Conservation (phyloP, 1,139 yeast species). For the Geotrichum reessii region DNA sequence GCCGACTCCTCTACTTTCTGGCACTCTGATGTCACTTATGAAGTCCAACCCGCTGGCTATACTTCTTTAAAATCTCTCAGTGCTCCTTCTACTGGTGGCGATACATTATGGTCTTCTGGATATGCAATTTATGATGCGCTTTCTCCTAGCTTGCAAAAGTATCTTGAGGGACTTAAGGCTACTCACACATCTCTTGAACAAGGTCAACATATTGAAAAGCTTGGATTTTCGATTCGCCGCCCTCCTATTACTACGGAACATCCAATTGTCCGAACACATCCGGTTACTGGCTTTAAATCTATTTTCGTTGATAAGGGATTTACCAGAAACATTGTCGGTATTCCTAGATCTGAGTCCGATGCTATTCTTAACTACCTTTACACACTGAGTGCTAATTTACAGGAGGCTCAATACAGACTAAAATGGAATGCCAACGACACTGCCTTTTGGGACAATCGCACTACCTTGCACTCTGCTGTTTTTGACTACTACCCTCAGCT, state of each 20-base stretch:
- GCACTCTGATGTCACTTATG: constrained; percentile 49
- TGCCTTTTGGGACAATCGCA: constrained; percentile 40
- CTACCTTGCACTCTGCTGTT: constrained; percentile 32
- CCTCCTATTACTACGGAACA: constrained; percentile 36
- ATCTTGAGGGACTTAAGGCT: constrained; percentile 39
- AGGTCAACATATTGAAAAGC: constrained; percentile 33
- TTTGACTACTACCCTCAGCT: constrained; percentile 26
- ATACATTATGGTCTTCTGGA: constrained; percentile 45
- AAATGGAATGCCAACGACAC: constrained; percentile 55
- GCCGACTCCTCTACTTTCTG: constrained; percentile 28
- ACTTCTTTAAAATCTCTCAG: constrained; percentile 43
- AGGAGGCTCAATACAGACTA: constrained; percentile 42
- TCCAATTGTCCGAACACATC: constrained; percentile 45
- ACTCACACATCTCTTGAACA: constrained; percentile 32
- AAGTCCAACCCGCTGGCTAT: constrained; percentile 43
- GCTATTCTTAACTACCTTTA: constrained; percentile 41
- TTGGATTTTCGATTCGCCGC: constrained; percentile 22
- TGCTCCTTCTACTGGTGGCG: constrained; percentile 44
- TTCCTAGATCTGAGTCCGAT: constrained; percentile 35
- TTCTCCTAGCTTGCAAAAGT: constrained; percentile 41
- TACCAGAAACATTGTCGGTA: constrained; percentile 39
- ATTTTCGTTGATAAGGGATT: constrained; percentile 42
- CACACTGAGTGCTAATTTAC: constrained; percentile 42
- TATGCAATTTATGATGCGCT: constrained; percentile 45
- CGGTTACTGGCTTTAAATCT: constrained; percentile 46